Evolutionary conservation across 2,329 filamentous ascomycete species (phyloP).

Genomic region (Huntiella bhutanensis): DNA sequence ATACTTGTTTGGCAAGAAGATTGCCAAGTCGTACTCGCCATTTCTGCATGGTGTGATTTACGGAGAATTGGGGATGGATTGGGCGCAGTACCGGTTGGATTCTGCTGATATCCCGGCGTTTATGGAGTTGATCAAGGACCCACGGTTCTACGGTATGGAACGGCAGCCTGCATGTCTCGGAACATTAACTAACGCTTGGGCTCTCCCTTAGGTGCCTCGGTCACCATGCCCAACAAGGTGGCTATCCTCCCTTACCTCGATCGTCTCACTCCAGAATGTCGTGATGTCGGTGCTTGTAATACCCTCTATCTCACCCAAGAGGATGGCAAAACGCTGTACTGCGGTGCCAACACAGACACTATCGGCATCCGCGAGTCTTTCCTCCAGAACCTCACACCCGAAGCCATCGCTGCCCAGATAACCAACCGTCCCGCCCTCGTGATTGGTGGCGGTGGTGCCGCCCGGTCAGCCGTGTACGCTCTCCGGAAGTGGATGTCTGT

Average conservation of each 20-base stretch:
- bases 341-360: slow-evolving; percentile 68
- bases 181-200: neutral
- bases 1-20: slow-evolving; percentile 38
- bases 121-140: slow-evolving; percentile 32
- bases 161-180: no score
- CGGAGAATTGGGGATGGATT: slow-evolving; percentile 28
- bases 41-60: slow-evolving; percentile 36
- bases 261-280: slow-evolving; percentile 51
- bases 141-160: slow-evolving; percentile 39
- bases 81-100: slow-evolving; percentile 34
- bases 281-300: slow-evolving; percentile 60
- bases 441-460: slow-evolving; percentile 60
- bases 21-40: slow-evolving; percentile 35
- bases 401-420: slow-evolving; percentile 27
- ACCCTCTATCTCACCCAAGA: slow-evolving; percentile 46
- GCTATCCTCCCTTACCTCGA: slow-evolving; percentile 56
- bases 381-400: slow-evolving; percentile 30
- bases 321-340: slow-evolving; percentile 31
- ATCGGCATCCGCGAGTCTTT: slow-evolving; percentile 61
- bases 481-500: slow-evolving; percentile 50
- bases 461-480: slow-evolving; percentile 60
- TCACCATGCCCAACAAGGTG: slow-evolving; percentile 76
- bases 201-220: slow-evolving; percentile 35
- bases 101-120: slow-evolving; percentile 30
- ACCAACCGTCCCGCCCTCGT: slow-evolving; percentile 47